These are phyloP conservation scores for Ganoderma leucocontextum DNA, from an alignment of 1,284 basidiomycete genomes.

Conservation along the genomic window DNA sequence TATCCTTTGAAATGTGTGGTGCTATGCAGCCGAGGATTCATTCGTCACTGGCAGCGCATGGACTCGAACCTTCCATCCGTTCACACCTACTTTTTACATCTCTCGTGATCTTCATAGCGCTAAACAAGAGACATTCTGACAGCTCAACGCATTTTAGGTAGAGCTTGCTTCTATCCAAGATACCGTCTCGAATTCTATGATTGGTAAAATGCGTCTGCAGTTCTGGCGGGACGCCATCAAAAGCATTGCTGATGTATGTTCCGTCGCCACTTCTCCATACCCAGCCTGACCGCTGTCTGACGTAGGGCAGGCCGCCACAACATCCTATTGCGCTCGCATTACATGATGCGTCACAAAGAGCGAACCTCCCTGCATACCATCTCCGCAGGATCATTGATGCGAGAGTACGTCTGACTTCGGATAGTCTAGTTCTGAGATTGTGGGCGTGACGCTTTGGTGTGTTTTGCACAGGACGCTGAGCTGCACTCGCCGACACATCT, in stretches of 20 bases:
- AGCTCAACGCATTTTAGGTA: conserved; percentile 55
- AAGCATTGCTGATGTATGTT: conserved; percentile 71
- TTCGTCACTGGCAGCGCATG: neutral
- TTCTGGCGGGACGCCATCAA: conserved; percentile 93
- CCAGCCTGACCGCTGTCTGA: conserved; percentile 33
- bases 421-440: conserved; percentile 21
- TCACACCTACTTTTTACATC: conserved; percentile 3
- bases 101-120: neutral
- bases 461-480: conserved; percentile 70
- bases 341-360: conserved; percentile 60
- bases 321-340: conserved; percentile 88
- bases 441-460: conserved; percentile 27
- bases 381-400: conserved; percentile 88
- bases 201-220: conserved; percentile 91
- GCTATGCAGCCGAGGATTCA: neutral
- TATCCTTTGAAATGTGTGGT: neutral
- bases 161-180: conserved; percentile 88
- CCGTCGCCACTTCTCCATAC: neutral
- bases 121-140: conserved; percentile 50
- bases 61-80: neutral
- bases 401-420: conserved; percentile 61
- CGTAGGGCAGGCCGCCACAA: conserved; percentile 76
- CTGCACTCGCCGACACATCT: conserved; percentile 73
- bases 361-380: conserved; percentile 75
- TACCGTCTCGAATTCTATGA: conserved; percentile 77